Percentiles rank a stretch among this genome's conserved stretches.
Conservation (phyloP, 805 yeast genomes). For the Sporopachydermia lactativora region DNA sequence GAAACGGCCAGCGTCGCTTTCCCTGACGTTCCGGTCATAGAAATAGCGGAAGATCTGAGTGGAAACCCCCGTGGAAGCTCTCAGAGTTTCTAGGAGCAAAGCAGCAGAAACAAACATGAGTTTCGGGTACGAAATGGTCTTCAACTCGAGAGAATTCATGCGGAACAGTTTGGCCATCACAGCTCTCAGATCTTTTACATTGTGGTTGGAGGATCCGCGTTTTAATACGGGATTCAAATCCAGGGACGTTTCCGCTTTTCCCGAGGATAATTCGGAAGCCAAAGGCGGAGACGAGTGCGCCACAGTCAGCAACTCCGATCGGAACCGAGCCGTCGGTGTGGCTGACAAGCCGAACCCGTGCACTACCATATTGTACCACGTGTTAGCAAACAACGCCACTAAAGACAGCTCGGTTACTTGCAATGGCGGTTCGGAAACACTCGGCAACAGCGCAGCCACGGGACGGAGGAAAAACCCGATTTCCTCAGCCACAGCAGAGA, state of each 20-base stretch:
- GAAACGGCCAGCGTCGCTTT: conserved; percentile 51
- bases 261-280: conserved; percentile 68
- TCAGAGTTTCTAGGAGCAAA: conserved; percentile 58
- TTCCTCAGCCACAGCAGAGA: conserved; percentile 54
- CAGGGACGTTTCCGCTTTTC: conserved; percentile 79
- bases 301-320: conserved; percentile 41
- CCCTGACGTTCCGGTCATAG: conserved; percentile 70
- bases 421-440: conserved; percentile 30
- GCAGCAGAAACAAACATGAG: conserved; percentile 82
- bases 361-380: conserved; percentile 89
- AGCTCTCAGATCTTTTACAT: conserved; percentile 61
- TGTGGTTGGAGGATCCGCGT: conserved; percentile 76
- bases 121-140: conserved; percentile 53
- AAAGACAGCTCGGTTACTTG: conserved; percentile 32
- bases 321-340: conserved; percentile 25
- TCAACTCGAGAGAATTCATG: conserved; percentile 35
- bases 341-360: conserved; percentile 64
- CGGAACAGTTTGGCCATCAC: conserved; percentile 27
- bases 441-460: conserved; percentile 61
- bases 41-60: conserved; percentile 65
- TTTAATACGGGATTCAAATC: conserved; percentile 85
- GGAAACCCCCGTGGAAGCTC: conserved; percentile 73
- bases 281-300: conserved; percentile 83
- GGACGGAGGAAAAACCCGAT: conserved; percentile 56
- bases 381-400: conserved; percentile 57